phyloP scores from a whole-genome alignment of 305 asterid genomes.

The Fraxinus sp. region DNA sequence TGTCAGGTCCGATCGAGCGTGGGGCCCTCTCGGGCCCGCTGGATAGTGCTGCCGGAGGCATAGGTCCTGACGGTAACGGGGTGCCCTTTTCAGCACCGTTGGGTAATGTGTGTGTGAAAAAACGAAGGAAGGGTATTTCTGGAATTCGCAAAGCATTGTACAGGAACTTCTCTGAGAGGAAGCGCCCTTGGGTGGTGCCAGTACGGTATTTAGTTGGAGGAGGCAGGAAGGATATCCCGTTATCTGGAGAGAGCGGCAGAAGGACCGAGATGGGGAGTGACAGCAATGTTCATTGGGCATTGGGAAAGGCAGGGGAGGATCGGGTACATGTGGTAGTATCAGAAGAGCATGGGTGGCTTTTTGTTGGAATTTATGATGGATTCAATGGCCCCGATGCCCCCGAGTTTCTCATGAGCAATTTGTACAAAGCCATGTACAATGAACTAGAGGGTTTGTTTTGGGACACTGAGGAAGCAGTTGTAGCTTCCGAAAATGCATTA shows the following conservation, averaged over 20 bases:
- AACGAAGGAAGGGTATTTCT: constrained; percentile 71
- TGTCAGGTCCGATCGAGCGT: constrained; percentile 98
- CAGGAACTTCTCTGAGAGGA: constrained; percentile 61
- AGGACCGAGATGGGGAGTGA: constrained; percentile 54
- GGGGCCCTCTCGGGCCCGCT: constrained; percentile 92
- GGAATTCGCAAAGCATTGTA: constrained; percentile 74
- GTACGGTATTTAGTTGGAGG: constrained; percentile 57
- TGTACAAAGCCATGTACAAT: constrained; percentile 80
- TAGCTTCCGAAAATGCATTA: constrained; percentile 41
- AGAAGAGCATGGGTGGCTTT: constrained; percentile 96
- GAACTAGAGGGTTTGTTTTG: constrained; percentile 97
- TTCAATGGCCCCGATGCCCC: constrained; percentile 99
- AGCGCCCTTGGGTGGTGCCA: constrained; percentile 68
- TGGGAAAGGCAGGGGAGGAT: constrained; percentile 96
- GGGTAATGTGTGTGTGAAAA: constrained; percentile 66
- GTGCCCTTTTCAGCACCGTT: constrained; percentile 95
- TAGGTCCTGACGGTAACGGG: constrained; percentile 35
- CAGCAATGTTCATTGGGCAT: constrained; percentile 88
- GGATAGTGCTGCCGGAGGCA: constrained; percentile 40
- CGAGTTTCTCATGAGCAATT: constrained; percentile 84
- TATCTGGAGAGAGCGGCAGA: constrained; percentile 34
- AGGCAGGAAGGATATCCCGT: constrained; percentile 53
- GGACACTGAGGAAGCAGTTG: constrained; percentile 60
- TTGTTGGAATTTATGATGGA: constrained; percentile 95
- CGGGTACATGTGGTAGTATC: constrained; percentile 97